Evolutionary conservation across 306 rosid species (phyloP), one percentile per base, ranked within the genome.

Genomic region (Parietaria judaica): DNA sequence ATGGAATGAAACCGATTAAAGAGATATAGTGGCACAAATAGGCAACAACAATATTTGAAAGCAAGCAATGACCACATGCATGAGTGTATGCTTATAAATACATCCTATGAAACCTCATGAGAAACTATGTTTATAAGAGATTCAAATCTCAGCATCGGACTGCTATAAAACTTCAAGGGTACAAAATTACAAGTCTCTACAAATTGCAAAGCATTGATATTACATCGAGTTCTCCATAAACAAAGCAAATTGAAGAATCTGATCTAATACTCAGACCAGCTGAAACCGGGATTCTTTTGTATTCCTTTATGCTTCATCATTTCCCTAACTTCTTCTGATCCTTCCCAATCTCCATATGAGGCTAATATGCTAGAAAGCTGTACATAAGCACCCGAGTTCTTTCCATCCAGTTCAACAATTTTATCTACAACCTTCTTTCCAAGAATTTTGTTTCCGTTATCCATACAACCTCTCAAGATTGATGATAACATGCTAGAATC

Each of bases 341-440:
- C 84, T 79, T 83, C 89, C 96, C 96, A 85, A 61, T 88, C 94
- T n/a, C 71, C 82, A 16, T 62, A 66, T 14, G 80, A 68, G 65
- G 94, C 88, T 65, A 81, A 81, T 67, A 83, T 66, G 67, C 82
- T 88, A 39, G 94, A 86, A 57, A 88, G 55, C 38, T 88, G 96
- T 54, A 85, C 76, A 54, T 80, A 85, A 73, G 90, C 88, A 65
- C 86, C 78, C 7, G 90, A 59, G 67, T 83, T 81, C 54, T 64
- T 73, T 45, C 90, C 80, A 66, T 85, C 90, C 67, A 85, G 79
- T 77, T 69, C 72, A 66, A 88, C 60, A 60, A 85, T 77, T 69
- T 37, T 48, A 63, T 85, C 81, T 17, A 88, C 91, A 60, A 76
- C 76, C 65, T 61, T 78, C 76, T 77, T 81, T 62, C 88, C 94